Base-by-base conservation (phyloP, 2,329 filamentous ascomycete species). In the Onygenales sp. region DNA sequence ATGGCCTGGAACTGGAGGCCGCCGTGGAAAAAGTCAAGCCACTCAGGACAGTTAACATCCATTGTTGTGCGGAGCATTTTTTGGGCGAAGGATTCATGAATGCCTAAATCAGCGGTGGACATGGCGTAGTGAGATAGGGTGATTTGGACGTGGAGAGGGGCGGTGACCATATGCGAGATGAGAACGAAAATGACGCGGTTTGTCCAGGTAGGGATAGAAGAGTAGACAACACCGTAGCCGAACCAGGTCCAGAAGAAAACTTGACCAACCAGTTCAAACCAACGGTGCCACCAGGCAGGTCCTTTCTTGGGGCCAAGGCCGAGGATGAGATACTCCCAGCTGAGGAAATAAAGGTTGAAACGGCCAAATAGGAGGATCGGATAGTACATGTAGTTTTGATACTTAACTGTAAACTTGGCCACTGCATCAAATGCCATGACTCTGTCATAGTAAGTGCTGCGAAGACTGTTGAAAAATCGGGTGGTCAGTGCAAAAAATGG, bases 81-180 rank as follows among this genome's bases (percentile, higher is more conserved):
- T 70, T 95, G 89, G 0, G 90, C 83, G 67, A 95, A 95, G 0
- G 87, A 93, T 67, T 95, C 90, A 50, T 84, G 77, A 1, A 86
- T 82, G 0, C 90, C 90, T 11, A 95, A 77, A 61, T 95, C 88
- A 7, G 87, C 80, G 0, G 90, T 95, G 62, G 87, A 91, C 89
- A 95, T 95, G 59, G 87, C 87, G 70, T 93, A 95, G 70, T 95
- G 90, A 2, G 87, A 93, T 14, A 95, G 79, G 0, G 89, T 93
- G 66, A 95, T 94, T 68, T 95, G 90, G 10, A 91, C 80, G 67
- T 95, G 90, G 45, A 95, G 74, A 2, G 89, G 85, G 69, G 87
- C 86, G 6, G 89, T 88, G 33, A 89, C 78, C 64, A 89, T 79
- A 66, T 95, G 89, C 63, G 86, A 90, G 63, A 93, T 72, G 67